Base-by-base conservation (phyloP, 2,329 filamentous ascomycete genomes). In the Madurella mycetomatis region DNA sequence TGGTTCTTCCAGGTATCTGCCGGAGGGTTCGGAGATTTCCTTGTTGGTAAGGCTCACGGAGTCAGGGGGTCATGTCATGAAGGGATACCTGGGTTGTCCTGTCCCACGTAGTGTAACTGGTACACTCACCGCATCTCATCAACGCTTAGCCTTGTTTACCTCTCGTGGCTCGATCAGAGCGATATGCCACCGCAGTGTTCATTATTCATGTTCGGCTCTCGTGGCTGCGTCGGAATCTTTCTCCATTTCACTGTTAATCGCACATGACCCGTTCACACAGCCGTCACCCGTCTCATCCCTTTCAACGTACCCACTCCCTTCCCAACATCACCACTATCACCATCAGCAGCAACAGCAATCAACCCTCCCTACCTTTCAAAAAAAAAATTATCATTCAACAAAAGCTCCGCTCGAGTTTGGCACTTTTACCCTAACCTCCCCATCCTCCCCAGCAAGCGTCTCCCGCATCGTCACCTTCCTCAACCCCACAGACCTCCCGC, bases 401-500 rank as follows among this genome's bases (percentile, higher is more conserved):
- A 5, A 5, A 9, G 40, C 73, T 0, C 69, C 76, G 50, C 73
- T 71, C 30, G 74, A 73, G 60, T 78, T 76, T 44, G 65, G 64
- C 13, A 79, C 73, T 7, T 39, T 49, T 2, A 68, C 61, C 9
- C 42, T 60, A 12, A 67, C 60, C n/a, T 45, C 59, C 40, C 59
- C 60, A 1, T 59, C 55, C 40, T 45, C 56, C 3, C 13, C 56
- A n/a, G 73, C 63, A 12, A 64, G 65, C 0, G 73, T 64, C 47
- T 65, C 63, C 1, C 76, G 78, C 16, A 54, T 55, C 3, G 82
- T 85, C 13, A 83, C 74, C 63, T 86, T 85, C 0, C 56, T 53
- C 66, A 85, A 60, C 53, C 73, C 65, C 34, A 83, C 79, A 2
- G 82, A 80, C 64, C 65, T 69, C 0, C 82, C 83, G 4, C 71